Evolutionary conservation across 225 moss, liverwort and hornwort species (phyloP).

Genomic region (Antitrichia curtipendula): DNA sequence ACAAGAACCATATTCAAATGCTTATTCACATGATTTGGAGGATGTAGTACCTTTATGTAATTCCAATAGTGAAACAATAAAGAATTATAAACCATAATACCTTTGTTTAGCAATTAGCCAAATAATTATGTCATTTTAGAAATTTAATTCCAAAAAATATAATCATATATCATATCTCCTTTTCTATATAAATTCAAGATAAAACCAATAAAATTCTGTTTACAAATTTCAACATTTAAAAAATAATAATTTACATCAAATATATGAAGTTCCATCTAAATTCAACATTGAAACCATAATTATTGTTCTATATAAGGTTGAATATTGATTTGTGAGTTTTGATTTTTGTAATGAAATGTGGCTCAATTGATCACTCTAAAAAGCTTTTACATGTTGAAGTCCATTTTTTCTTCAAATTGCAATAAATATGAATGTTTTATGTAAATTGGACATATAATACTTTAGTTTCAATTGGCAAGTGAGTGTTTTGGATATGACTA

Average conservation of each 20-base stretch:
- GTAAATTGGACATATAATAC: too few species aligned
- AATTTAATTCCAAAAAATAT: neutral
- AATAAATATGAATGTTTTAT: neutral
- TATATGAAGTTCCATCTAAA: neutral
- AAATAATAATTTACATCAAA: neutral
- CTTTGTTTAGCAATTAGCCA: accelerated
- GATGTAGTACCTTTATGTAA: neutral
- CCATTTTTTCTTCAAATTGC: too few species aligned
- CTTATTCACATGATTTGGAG: neutral
- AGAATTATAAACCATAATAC: neutral
- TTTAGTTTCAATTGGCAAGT: neutral
- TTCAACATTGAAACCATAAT: neutral
- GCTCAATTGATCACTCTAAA: accelerated
- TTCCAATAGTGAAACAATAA: neutral
- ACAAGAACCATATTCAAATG: neutral
- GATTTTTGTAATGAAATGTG: neutral
- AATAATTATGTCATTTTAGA: neutral
- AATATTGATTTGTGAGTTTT: neutral
- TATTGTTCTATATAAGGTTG: neutral
- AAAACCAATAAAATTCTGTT: neutral
- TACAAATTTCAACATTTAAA: neutral
- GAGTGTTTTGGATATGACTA: neutral
- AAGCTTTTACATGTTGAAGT: accelerated
- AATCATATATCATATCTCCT: neutral
- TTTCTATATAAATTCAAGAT: neutral